Base-by-base conservation (phyloP, 805 yeast species). In the Sugiyamaella americana region DNA sequence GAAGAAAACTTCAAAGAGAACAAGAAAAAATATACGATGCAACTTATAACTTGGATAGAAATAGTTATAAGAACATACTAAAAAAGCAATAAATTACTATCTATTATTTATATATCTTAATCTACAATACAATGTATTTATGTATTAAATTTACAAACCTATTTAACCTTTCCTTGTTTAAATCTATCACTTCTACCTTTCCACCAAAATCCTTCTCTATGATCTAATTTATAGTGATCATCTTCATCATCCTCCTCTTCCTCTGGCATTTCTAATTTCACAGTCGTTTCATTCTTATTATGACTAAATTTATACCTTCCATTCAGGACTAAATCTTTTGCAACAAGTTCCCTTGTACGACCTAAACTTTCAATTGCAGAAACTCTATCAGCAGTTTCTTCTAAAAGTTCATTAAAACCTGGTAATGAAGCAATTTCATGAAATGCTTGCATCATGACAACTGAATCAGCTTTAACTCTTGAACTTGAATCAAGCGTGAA, bases 401-500 rank as follows among this genome's bases (percentile, higher is more conserved):
- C 73, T 23, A 86, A 64, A 19, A 85, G 65, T 48, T 79, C 74
- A 39, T 82, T 80, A 53, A 86, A 86, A 5, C 82, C 84, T 0
- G 86, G 84, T 63, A 78, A 80, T 2, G 76, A 67, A 1, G 82
- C 81, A 43, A 86, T 82, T 59, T 86, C 94, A 49, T 84, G 78
- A 60, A 86, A 86, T 3, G 91, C 94, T 54, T 89, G 74, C 94
- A 86, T 84, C 94, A 86, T 85, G 1, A 91, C 89, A 2, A 84
- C 83, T 5, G 87, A 79, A 61, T 86, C 95, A 0, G 95, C 91
- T 30, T 84, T 68, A 2, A 86, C 95, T 22, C 64, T 56, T 0
- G 87, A 79, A 48, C 76, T 74, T 0, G 86, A 77, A 63, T 86
- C 93, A 45, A 86, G 78, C 2, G 94, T 83, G 63, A 86, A 86